Conservation (phyloP, 2,329 filamentous ascomycete genomes). For the Penicillium palitans region DNA sequence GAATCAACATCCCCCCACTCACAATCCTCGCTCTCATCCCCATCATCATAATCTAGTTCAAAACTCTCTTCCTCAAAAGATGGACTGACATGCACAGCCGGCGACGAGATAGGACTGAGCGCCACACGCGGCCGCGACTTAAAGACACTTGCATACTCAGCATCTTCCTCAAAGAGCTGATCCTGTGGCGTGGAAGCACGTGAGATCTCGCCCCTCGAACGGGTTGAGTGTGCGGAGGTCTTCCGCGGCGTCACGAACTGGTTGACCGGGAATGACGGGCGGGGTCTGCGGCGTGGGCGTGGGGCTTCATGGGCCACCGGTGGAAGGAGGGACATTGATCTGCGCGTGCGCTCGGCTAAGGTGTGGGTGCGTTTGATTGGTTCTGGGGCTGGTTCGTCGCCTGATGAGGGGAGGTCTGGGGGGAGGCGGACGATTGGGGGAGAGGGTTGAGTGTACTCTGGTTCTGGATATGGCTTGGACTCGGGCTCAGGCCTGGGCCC, state of each 20-base stretch:
- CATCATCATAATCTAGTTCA: slow-evolving; percentile 22
- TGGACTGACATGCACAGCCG: slow-evolving; percentile 39
- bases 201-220: slow-evolving; percentile 16
- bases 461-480: slow-evolving; percentile 1
- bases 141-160: slow-evolving; percentile 80
- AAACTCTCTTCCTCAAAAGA: slow-evolving; percentile 26
- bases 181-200: slow-evolving; percentile 60
- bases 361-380: slow-evolving; percentile 39
- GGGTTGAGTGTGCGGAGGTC: slow-evolving; percentile 17
- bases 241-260: slow-evolving; percentile 57
- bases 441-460: slow-evolving; percentile 5
- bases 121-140: slow-evolving; percentile 79
- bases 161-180: slow-evolving; percentile 68
- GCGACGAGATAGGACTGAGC: slow-evolving; percentile 63
- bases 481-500: neutral
- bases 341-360: slow-evolving; percentile 74
- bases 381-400: slow-evolving; percentile 17
- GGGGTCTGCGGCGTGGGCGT: slow-evolving; percentile 29
- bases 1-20: slow-evolving; percentile 24
- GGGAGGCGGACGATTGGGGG: slow-evolving; percentile 17
- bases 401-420: slow-evolving; percentile 6
- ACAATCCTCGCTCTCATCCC: slow-evolving; percentile 10
- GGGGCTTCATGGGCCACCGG: slow-evolving; percentile 27
- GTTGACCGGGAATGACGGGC: slow-evolving; percentile 52
- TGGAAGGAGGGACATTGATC: slow-evolving; percentile 71